These are phyloP conservation scores for Phytophthora boehmeriae DNA, from an alignment of 352 stramenopile genomes.

Conservation along the genomic window DNA sequence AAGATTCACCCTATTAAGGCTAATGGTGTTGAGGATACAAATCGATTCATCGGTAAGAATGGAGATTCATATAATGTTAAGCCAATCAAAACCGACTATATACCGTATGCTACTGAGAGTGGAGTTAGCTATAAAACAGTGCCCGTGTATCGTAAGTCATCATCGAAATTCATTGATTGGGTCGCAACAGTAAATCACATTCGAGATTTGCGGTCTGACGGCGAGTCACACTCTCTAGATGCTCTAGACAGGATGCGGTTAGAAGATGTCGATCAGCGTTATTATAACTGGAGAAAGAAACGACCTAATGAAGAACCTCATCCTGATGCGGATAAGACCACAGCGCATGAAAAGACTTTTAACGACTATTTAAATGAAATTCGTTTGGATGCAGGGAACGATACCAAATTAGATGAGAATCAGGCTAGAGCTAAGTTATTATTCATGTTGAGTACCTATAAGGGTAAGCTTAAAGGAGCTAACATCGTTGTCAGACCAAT, in stretches of 20 bases:
- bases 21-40: background rate
- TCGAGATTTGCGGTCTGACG: slow-evolving; percentile 9
- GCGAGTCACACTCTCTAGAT: slow-evolving; percentile 18
- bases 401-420: background rate
- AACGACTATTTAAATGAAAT: no score
- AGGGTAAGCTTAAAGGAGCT: background rate
- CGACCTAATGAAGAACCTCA: background rate
- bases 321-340: background rate
- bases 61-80: background rate
- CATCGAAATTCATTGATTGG: slow-evolving; percentile 16
- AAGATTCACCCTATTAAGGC: slow-evolving; percentile 2
- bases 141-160: background rate
- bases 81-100: no score
- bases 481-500: slow-evolving; percentile 7
- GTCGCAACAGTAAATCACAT: slow-evolving; percentile 12
- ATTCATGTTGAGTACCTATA: slow-evolving; percentile 9
- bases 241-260: slow-evolving; percentile 9
- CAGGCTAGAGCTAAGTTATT: background rate
- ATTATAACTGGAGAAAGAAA: background rate
- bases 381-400: background rate
- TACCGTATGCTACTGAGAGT: no score
- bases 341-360: background rate
- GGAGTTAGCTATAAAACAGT: no score
- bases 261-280: slow-evolving; percentile 1
- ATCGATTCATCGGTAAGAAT: background rate